Base-by-base conservation (phyloP, 768 basidiomycete genomes). In the Piloderma croceum region DNA sequence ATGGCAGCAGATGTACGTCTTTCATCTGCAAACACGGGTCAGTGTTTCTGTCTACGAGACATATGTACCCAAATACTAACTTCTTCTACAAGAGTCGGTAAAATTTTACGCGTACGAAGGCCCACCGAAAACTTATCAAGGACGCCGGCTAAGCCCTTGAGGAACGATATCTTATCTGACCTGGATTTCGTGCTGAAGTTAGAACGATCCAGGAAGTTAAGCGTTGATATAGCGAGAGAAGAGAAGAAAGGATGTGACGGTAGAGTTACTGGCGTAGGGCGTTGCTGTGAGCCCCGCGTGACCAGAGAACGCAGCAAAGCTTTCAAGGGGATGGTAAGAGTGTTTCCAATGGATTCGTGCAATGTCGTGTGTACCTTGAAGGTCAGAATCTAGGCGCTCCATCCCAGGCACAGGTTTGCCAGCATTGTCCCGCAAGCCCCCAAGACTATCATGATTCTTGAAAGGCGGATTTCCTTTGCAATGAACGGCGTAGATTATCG, bases 101-200 rank as follows among this genome's bases (percentile, higher is more conserved):
- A 67, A 36, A 98, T 85, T 58, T 98, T 98, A 18, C 92, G 76
- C 41, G 74, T 83, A 38, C 81, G 74, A 40, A 98, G 68, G 12
- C 91, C 84, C 51, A 92, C 90, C 7, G 87, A 85, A 61, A 99
- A 98, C 34, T 73, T 79, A 41, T 80, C 79, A 25, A 98, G 63
- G 6, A 97, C 92, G 36, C 73, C 56, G 2, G 83, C 73, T 15
- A 97, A 64, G 1, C 94, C 93, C 58, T 90, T 90, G 79, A 97
- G 86, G 60, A 97, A 97, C 0, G 88, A 87, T 20, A 96, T 83
- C 59, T 98, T 98, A 57, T 97, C 96, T 64, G 98, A 94, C 41
- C 84, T 68, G 2, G 91, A 83, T 62, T 97, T 96, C 1, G 90
- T 79, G 1, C 92, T 89, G 58, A 98, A 99, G 43, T 84, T 94